These are phyloP conservation scores for Saccharomycopsis olivae DNA, from an alignment of 805 yeast species.

Conservation along the genomic window DNA sequence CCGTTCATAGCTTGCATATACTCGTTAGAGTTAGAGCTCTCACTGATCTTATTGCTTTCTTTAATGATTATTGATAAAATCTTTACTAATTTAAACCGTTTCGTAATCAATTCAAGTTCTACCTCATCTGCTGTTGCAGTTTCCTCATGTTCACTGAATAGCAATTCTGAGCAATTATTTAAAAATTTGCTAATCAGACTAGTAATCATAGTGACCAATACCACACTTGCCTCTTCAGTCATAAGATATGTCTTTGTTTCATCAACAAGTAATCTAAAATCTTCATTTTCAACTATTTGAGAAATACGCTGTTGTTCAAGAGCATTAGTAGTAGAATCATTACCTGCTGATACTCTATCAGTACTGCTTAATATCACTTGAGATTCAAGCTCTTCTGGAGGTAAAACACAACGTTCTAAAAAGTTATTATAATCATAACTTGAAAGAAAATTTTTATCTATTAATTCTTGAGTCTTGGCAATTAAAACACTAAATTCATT, in stretches of 20 bases:
- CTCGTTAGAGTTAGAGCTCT: constrained; percentile 33
- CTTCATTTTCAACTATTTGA: constrained; percentile 16
- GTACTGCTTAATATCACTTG: constrained; percentile 38
- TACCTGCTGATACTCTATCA: constrained; percentile 31
- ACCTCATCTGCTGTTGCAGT: constrained; percentile 10
- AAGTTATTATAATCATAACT: constrained; percentile 29
- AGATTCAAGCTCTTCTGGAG: constrained; percentile 21
- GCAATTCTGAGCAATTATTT: constrained; percentile 23
- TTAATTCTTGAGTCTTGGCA: constrained; percentile 28
- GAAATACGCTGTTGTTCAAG: constrained; percentile 6
- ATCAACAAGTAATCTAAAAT: constrained; percentile 30
- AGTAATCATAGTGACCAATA: constrained; percentile 28
- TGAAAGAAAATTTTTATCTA: constrained; percentile 24
- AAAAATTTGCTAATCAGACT: constrained; percentile 28
- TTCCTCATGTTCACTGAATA: constrained; percentile 9
- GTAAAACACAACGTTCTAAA: constrained; percentile 26
- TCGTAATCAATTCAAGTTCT: constrained; percentile 24
- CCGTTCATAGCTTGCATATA: constrained; percentile 37
- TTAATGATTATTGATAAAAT: constrained; percentile 58
- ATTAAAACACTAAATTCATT: constrained; percentile 45
- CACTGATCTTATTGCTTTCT: constrained; percentile 48
- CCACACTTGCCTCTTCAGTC: constrained; percentile 23
- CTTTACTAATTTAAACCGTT: constrained; percentile 50
- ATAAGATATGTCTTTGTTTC: constrained; percentile 36
- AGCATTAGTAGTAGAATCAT: not conserved